A percentile compares a stretch with the other conserved stretches of the same genome.
phyloP scores from a whole-genome alignment of 169 alveolate genomes.

The Prorocentrum cordatum region DNA sequence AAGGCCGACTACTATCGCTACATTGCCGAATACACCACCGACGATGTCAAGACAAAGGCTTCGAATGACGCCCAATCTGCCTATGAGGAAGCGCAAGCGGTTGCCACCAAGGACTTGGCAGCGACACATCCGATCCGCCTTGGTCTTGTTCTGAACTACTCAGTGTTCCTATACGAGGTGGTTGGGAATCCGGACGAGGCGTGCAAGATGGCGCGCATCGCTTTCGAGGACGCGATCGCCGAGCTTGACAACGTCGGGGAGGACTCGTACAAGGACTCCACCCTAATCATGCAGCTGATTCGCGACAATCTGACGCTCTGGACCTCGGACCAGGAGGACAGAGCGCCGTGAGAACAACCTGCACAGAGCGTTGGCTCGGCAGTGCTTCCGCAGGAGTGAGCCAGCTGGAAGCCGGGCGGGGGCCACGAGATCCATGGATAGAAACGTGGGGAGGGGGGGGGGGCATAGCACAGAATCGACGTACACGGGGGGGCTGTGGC shows the following conservation, averaged over 20 bases:
- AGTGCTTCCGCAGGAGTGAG: too few species aligned
- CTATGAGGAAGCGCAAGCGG: slow-evolving; percentile 87
- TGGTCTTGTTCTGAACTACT: slow-evolving; percentile 91
- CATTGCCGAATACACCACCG: slow-evolving; percentile 91
- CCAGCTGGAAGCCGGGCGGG: too few species aligned
- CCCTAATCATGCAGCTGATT: slow-evolving; percentile 90
- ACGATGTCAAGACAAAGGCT: slow-evolving; percentile 88
- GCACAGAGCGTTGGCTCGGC: too few species aligned
- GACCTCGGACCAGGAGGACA: slow-evolving; percentile 87
- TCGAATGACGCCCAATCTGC: slow-evolving; percentile 92
- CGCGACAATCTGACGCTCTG: slow-evolving; percentile 94
- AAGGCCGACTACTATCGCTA: slow-evolving; percentile 98
- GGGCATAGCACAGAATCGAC: too few species aligned
- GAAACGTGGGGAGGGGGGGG: too few species aligned
- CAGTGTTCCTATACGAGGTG: slow-evolving; percentile 94
- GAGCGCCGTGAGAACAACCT: too few species aligned
- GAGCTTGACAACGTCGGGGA: slow-evolving; percentile 74
- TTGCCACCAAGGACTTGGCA: slow-evolving; percentile 88
- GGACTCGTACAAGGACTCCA: slow-evolving; percentile 49
- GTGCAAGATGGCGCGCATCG: slow-evolving; percentile 92
- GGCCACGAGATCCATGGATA: too few species aligned
- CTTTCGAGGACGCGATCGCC: slow-evolving; percentile 89
- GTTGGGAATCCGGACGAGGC: slow-evolving; percentile 95
- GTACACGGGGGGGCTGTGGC: too few species aligned
- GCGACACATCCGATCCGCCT: slow-evolving; percentile 94